Evolutionary conservation across 139 green algal genomes (phyloP), one percentile per base, ranked within the genome.

Genomic region (Raphidocelis subcapitata): DNA sequence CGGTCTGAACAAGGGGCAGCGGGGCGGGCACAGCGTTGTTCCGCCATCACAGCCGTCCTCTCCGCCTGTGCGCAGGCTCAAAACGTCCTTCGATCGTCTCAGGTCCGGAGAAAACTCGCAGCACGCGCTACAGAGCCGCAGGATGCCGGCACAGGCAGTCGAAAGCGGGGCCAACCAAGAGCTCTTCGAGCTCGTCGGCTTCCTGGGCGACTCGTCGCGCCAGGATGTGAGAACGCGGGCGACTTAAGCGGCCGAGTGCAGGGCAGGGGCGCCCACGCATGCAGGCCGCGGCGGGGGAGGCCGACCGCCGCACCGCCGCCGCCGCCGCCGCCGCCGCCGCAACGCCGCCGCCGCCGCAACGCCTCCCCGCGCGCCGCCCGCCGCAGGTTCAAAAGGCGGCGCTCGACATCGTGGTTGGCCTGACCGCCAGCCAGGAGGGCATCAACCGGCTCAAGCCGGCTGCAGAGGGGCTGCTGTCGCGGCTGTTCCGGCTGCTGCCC

Each of bases 341-440:
- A n/a, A 37, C 16, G 21, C 15, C 37, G 63, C 63, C 36, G 24
- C 41, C 32, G 1, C 32, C 62, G 5, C 52, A 20, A 5, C 26
- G 31, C 18, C 28, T n/a, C 29, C 3, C 3, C 29, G 29, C 24
- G 59, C 29, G 26, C 8, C 36, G 31, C 31, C 32, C 20, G n/a
- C 20, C 10, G 20, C 74, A 83, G 84, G 74, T 92, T 16, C 72
- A 73, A 8, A 56, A 74, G 28, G 72, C 78, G 28, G 86, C 90
- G 3, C 83, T 82, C 3, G 83, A 90, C 24, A 83, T 94, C 21
- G 85, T 94, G 5, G 60, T 79, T 21, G 90, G 88, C 0, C 66
- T 95, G 41, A 85, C 87, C 0, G 90, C 78, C 24, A 80, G 70
- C 0, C 66, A 75, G 10, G 85, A 95, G 2, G 90, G 90, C 54